Evolutionary conservation across 2,329 filamentous ascomycete genomes (phyloP).

Genomic region (Venturia nashicola): DNA sequence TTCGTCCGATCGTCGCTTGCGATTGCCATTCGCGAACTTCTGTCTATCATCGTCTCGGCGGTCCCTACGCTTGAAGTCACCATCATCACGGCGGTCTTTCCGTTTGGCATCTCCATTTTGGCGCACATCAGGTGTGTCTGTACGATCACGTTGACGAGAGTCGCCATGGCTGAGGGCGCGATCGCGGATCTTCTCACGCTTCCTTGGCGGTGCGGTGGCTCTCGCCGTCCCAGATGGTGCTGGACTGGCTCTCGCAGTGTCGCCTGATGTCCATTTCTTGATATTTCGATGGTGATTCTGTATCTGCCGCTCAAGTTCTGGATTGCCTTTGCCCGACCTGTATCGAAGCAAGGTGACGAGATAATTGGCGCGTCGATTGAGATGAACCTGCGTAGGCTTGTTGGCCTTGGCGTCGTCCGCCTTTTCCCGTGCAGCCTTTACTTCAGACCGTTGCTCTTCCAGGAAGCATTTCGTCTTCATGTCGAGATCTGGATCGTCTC

Average conservation of each 20-base stretch:
- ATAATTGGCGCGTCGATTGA: slow-evolving; percentile 90
- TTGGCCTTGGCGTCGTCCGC: slow-evolving; percentile 44
- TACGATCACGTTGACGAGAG: slow-evolving; percentile 20
- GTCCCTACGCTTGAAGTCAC: background rate
- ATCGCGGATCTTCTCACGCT: slow-evolving; percentile 24
- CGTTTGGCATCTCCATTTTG: slow-evolving; percentile 17
- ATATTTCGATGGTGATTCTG: slow-evolving; percentile 90
- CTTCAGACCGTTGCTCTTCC: slow-evolving; percentile 95
- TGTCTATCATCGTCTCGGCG: slow-evolving; percentile 10
- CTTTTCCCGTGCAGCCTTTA: slow-evolving; percentile 74
- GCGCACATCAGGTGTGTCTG: slow-evolving; percentile 32
- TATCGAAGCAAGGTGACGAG: slow-evolving; percentile 89
- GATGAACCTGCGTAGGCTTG: slow-evolving; percentile 91
- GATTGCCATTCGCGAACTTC: slow-evolving; percentile 1
- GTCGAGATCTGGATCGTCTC: slow-evolving; percentile 77
- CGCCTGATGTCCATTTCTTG: slow-evolving; percentile 2
- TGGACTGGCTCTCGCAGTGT: background rate
- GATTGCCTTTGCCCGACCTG: slow-evolving; percentile 54
- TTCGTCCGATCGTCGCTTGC: slow-evolving; percentile 1
- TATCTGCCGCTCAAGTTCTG: slow-evolving; percentile 62
- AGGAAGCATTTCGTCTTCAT: slow-evolving; percentile 88
- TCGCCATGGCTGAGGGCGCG: slow-evolving; percentile 26
- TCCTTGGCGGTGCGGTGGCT: slow-evolving; percentile 14
- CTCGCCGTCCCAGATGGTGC: background rate
- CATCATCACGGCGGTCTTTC: background rate